These are phyloP conservation scores for Cryptomeria japonica DNA, from an alignment of 75 land plant species.

Conservation along the genomic window DNA sequence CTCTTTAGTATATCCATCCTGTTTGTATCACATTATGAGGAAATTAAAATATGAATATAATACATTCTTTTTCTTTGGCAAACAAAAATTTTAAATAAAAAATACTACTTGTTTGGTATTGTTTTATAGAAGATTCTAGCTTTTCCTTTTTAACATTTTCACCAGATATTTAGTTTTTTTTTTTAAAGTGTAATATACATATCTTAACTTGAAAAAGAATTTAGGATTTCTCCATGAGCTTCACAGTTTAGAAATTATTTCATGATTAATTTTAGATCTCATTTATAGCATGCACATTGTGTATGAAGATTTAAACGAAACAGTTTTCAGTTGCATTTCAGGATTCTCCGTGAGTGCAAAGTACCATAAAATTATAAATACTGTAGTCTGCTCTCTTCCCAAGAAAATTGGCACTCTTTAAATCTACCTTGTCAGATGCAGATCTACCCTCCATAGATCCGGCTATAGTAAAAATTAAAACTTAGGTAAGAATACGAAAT, in stretches of 20 bases:
- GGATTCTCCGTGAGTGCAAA: not conserved
- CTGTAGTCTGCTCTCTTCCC: not conserved
- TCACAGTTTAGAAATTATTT: not conserved
- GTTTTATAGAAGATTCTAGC: not conserved
- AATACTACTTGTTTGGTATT: not conserved
- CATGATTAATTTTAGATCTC: not conserved
- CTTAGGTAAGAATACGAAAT: not conserved
- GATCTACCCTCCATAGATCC: not conserved
- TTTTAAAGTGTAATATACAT: not conserved
- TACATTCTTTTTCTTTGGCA: not conserved
- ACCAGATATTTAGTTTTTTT: not conserved
- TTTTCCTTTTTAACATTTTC: not conserved
- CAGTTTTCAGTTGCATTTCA: not conserved
- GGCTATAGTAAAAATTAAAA: not conserved
- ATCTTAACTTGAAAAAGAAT: not conserved
- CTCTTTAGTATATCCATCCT: slow-evolving; percentile 85
- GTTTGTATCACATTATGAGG: slow-evolving; percentile 1
- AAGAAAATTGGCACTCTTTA: not conserved
- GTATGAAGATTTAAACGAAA: not conserved
- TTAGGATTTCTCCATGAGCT: not conserved
- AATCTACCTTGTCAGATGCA: not conserved
- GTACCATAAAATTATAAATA: not conserved
- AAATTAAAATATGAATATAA: not conserved
- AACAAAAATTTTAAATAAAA: not conserved
- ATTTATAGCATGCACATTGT: not conserved